These are phyloP conservation scores for Bacidia gigantensis DNA, from an alignment of 495 filamentous ascomycete species.

Conservation along the genomic window DNA sequence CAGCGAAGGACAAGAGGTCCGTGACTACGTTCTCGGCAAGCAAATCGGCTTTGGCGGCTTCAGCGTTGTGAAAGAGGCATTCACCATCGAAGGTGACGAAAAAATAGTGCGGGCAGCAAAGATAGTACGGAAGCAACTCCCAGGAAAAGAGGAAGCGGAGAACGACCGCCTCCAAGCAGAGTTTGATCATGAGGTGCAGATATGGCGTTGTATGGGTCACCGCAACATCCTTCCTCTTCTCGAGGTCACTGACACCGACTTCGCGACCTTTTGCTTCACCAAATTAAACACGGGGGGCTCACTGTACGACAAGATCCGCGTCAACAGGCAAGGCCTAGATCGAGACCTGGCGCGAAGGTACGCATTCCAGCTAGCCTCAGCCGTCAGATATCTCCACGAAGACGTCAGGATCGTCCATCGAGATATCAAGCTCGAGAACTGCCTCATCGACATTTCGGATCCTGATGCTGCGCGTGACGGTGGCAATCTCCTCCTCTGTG, in stretches of 20 bases:
- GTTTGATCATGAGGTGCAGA: conserved; percentile 59
- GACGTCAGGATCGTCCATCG: conserved; percentile 58
- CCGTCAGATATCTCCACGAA: conserved; percentile 59
- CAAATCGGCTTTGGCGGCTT: conserved; percentile 60
- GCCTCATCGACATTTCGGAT: conserved; percentile 46
- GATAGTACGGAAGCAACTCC: conserved; percentile 51
- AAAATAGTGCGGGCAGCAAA: conserved; percentile 51
- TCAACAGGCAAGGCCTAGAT: conserved; percentile 42
- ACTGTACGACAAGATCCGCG: conserved; percentile 53
- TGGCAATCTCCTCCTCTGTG: conserved; percentile 52
- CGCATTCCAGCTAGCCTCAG: conserved; percentile 51
- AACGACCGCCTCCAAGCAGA: conserved; percentile 59
- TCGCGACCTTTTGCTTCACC: conserved; percentile 64
- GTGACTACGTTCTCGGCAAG: conserved; percentile 60
- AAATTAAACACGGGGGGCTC: conserved; percentile 53
- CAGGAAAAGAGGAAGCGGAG: conserved; percentile 42
- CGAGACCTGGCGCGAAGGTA: conserved; percentile 45
- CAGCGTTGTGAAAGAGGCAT: conserved; percentile 57
- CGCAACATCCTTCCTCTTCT: conserved; percentile 51
- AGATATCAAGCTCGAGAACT: conserved; percentile 70
- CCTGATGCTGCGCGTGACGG: conserved; percentile 35
- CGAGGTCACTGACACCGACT: conserved; percentile 55
- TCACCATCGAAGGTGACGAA: conserved; percentile 44
- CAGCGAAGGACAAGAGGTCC: conserved; percentile 61
- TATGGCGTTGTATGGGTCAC: conserved; percentile 59